Conservation (phyloP, 306 rosid species). For the Inga laurina region DNA sequence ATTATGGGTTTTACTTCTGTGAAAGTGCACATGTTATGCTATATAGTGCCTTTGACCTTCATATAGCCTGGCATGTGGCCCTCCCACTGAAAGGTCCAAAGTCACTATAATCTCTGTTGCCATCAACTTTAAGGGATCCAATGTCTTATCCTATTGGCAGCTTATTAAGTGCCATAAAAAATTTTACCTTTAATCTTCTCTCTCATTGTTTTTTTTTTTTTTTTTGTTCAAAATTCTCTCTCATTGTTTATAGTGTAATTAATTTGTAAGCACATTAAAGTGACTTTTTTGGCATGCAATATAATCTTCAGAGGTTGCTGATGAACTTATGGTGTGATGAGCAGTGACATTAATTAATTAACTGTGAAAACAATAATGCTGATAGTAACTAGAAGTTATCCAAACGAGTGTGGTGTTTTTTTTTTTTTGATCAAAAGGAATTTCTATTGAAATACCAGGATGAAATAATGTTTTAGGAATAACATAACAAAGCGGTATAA, state of each 20-base stretch:
- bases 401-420: background rate
- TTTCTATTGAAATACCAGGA: too few species aligned
- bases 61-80: background rate
- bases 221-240: too few species aligned
- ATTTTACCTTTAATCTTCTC: background rate
- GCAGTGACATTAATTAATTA: background rate
- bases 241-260: background rate
- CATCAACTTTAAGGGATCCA: slow-evolving; percentile 10
- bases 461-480: too few species aligned
- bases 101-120: slow-evolving; percentile 15
- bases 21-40: slow-evolving; percentile 18
- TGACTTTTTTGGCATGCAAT: background rate
- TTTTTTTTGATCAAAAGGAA: too few species aligned
- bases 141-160: background rate
- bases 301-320: background rate
- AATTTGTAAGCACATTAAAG: background rate
- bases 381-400: background rate
- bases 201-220: too few species aligned
- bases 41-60: slow-evolving; percentile 21
- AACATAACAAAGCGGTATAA: too few species aligned
- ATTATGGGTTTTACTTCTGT: slow-evolving; percentile 7
- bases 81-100: slow-evolving; percentile 19
- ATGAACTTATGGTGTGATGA: background rate
- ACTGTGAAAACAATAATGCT: background rate
- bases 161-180: background rate